Conservation (phyloP, 306 rosid species). For the Vicia faba region DNA sequence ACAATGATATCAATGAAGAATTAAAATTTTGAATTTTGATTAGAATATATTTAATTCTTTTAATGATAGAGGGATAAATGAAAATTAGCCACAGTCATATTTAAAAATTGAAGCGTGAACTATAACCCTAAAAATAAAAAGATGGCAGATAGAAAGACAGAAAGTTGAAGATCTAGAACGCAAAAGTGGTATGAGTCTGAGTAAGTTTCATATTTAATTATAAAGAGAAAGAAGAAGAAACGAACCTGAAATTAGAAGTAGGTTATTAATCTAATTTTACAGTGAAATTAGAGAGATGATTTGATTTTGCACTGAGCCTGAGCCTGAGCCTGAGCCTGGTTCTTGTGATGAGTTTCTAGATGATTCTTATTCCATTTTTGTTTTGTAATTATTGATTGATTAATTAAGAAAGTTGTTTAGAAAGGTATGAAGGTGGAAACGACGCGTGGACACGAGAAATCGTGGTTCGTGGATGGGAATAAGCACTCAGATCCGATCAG, state of each 20-base stretch:
- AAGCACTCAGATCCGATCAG: constrained; percentile 63
- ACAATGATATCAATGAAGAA: too few species aligned
- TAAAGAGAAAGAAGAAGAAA: not conserved
- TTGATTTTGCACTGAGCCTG: not conserved
- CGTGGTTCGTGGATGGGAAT: constrained; percentile 83
- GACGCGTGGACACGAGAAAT: constrained; percentile 75
- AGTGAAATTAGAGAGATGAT: not conserved
- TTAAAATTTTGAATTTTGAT: too few species aligned
- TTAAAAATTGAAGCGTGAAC: constrained; percentile 22
- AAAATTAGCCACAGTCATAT: too few species aligned
- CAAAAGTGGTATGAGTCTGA: not conserved
- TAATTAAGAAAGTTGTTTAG: constrained; percentile 1
- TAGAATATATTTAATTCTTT: too few species aligned
- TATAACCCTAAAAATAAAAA: constrained; percentile 6
- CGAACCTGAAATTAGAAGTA: constrained; percentile 17
- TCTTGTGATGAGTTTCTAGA: constrained; percentile 46
- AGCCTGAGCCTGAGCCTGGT: constrained; percentile 13
- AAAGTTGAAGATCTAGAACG: constrained; percentile 33
- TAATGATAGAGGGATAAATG: too few species aligned
- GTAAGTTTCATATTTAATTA: too few species aligned
- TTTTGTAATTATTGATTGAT: constrained; percentile 16
- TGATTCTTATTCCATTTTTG: constrained; percentile 20
- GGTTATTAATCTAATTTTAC: constrained; percentile 8
- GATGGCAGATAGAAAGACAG: not conserved
- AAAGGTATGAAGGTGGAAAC: constrained; percentile 40